phyloP scores from a whole-genome alignment of 2,329 filamentous ascomycete genomes.

The Triangularia setosa region DNA sequence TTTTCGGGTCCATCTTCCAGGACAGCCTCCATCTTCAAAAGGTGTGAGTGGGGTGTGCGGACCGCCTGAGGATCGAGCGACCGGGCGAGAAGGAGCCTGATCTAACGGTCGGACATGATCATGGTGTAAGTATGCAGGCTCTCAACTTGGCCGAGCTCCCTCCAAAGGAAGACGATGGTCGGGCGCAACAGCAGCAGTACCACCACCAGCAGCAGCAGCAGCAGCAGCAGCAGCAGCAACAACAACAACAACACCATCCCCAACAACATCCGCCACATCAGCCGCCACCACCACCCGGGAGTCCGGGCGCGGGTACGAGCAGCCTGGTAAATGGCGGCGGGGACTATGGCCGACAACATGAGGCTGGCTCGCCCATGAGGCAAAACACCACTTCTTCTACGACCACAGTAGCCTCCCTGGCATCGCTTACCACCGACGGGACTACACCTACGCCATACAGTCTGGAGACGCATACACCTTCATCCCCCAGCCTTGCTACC shows the following conservation, averaged over 20 bases:
- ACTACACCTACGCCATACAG: constrained; percentile 50
- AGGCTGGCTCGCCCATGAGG: constrained; percentile 33
- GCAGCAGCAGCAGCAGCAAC: constrained; percentile 19
- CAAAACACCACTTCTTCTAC: constrained; percentile 53
- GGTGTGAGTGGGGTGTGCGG: neutral
- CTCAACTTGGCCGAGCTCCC: constrained; percentile 32
- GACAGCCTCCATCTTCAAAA: neutral
- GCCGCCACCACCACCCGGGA: constrained; percentile 1
- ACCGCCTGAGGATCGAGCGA: neutral
- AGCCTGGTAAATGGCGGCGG: neutral
- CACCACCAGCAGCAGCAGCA: constrained; percentile 1
- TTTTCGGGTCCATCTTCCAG: neutral
- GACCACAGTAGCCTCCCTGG: constrained; percentile 44
- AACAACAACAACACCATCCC: constrained; percentile 10
- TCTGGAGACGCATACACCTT: constrained; percentile 41
- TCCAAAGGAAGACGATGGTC: constrained; percentile 27
- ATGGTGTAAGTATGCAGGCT: constrained; percentile 30
- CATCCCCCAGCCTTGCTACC: constrained; percentile 38
- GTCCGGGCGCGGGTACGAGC: constrained; percentile 15
- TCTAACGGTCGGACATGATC: neutral
- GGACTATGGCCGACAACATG: constrained; percentile 25
- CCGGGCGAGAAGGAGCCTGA: neutral
- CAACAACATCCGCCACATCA: neutral
- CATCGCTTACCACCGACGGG: constrained; percentile 41
- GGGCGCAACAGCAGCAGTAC: constrained; percentile 24